Base-by-base conservation (phyloP, 2,329 filamentous ascomycete genomes). In the Monosporascus sp. region DNA sequence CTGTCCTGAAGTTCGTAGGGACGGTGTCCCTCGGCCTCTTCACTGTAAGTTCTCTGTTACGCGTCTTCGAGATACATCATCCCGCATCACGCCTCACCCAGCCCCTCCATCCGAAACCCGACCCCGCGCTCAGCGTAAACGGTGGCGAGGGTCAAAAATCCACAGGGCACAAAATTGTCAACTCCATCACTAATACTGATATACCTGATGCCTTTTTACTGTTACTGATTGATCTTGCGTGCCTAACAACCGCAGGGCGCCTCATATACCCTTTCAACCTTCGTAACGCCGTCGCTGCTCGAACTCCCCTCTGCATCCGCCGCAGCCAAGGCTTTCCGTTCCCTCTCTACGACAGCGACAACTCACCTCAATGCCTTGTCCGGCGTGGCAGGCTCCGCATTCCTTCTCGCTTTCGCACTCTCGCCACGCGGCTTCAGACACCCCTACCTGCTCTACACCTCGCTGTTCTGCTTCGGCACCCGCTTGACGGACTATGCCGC, bases 361-460 rank as follows among this genome's bases (percentile, higher is more conserved):
- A 78, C 79, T 45, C 88, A 90, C 62, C 77, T 89, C 55, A 78
- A 85, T 51, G 72, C 80, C 34, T 81, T 95, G 49, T 82, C 87
- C 48, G 77, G 82, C 59, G 71, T 95, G 61, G 85, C 90, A 50
- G 81, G 84, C 51, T 75, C 82, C 50, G 84, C 89, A 31, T 85
- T 97, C 64, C 74, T 90, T 61, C 80, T 93, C 59, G 89, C 91
- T 57, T 97, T 87, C 71, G 70, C 80, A 45, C 75, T 95, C 59
- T 93, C 91, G 2, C 88, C 91, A 0, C 79, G 83, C 25, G 81
- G 84, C 52, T 79, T 82, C 61, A 85, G 88, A 67, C 93, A 97
- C 68, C 93, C 93, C 0, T 97, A 96, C 68, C 84, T 97, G 25
- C 72, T 97, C 54, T 97, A 94, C 84, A 90, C 90, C 15, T 84